Evolutionary conservation across 805 yeast species (phyloP).

Genomic region (Cephaloascus albidus): DNA sequence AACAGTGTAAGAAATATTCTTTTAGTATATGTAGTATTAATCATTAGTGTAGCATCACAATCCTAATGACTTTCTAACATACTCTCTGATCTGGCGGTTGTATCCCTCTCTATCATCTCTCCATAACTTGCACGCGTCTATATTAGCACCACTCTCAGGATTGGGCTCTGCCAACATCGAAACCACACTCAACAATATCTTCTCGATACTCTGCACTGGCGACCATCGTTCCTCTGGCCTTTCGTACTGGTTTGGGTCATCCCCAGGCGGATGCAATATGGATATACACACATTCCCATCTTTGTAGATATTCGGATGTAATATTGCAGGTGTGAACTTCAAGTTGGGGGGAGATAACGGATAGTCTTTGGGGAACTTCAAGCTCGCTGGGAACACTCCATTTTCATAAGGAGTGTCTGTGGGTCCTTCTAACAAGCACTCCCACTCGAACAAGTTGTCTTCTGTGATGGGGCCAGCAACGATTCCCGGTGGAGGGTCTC

Average conservation of each 20-base stretch:
- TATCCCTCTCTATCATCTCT: constrained; percentile 71
- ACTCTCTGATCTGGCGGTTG: constrained; percentile 51
- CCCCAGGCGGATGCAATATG: constrained; percentile 92
- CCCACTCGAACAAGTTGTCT: constrained; percentile 71
- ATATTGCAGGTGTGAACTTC: constrained; percentile 67
- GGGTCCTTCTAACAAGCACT: constrained; percentile 78
- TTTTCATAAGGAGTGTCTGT: constrained; percentile 78
- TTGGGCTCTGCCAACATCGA: constrained; percentile 97
- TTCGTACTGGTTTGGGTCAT: constrained; percentile 94
- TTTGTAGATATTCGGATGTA: constrained; percentile 90
- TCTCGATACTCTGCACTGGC: constrained; percentile 96
- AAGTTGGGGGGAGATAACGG: constrained; percentile 78
- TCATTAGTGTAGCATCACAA: constrained; percentile 26
- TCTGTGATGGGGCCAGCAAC: constrained; percentile 85
- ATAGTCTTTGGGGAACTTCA: constrained; percentile 69
- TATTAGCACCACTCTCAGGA: constrained; percentile 91
- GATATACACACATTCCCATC: constrained; percentile 97
- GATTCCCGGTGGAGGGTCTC: constrained; percentile 91
- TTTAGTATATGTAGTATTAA: too few relatives aligned
- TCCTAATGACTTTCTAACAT: constrained; percentile 67
- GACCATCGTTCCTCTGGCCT: constrained; percentile 96
- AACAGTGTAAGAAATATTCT: too few relatives aligned
- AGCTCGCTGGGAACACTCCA: constrained; percentile 74
- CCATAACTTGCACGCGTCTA: constrained; percentile 78
- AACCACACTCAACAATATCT: constrained; percentile 84